Evolutionary conservation across 2,329 filamentous ascomycete species (phyloP).

Genomic region (Trichoderma sp.): DNA sequence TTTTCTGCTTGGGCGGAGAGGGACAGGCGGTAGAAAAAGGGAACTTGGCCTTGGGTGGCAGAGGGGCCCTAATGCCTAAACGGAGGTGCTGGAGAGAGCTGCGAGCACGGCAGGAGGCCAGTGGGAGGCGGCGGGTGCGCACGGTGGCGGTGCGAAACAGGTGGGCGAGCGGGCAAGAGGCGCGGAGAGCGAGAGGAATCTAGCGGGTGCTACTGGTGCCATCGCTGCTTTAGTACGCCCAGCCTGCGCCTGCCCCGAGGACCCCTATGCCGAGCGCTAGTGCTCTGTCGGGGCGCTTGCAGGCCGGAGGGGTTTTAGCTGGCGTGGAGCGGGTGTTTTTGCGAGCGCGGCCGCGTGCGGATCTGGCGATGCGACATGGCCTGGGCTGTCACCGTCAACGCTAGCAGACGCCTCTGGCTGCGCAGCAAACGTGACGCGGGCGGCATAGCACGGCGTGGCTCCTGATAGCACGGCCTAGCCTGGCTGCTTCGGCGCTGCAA

Average conservation of each 20-base stretch:
- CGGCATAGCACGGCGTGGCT: constrained; percentile 4
- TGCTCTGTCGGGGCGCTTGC: constrained; percentile 24
- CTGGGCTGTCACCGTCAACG: not conserved
- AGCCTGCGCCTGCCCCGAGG: not conserved
- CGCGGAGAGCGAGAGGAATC: constrained; percentile 28
- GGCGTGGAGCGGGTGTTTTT: not conserved
- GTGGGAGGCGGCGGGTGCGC: constrained; percentile 5
- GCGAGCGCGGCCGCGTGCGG: not conserved
- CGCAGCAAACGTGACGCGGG: not conserved
- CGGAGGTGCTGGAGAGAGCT: constrained; percentile 37
- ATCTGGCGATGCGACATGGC: not conserved
- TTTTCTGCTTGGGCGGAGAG: constrained; percentile 25
- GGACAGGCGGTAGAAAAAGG: constrained; percentile 45
- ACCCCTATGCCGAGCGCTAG: constrained; percentile 11
- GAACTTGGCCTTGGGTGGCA: constrained; percentile 47
- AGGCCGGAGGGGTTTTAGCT: not conserved
- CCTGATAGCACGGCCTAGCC: not conserved
- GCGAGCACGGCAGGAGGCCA: constrained; percentile 25
- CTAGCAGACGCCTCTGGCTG: not conserved
- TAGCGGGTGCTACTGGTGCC: not conserved
- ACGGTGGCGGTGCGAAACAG: constrained; percentile 19
- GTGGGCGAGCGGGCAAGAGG: constrained; percentile 16
- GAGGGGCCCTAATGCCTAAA: not conserved
- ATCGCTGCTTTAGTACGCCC: not conserved
- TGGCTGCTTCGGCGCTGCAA: not conserved